phyloP scores from a whole-genome alignment of 306 rosid species.

The Cucurbita argyrosperma region DNA sequence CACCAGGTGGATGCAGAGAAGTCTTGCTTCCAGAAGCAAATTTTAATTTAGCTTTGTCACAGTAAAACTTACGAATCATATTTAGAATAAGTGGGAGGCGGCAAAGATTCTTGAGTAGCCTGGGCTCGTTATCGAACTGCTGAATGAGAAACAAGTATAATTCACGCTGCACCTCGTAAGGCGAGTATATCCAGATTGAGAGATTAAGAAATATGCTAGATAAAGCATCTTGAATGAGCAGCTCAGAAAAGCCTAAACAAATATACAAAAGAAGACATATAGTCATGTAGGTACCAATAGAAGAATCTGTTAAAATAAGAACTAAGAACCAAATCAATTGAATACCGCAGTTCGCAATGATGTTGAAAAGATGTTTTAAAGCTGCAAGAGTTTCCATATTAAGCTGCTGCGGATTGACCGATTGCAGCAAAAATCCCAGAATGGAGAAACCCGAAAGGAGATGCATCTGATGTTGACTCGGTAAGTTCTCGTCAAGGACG shows the following conservation, averaged over 20 bases:
- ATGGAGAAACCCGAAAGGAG: conserved; percentile 89
- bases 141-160: conserved; percentile 88
- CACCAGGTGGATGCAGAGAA: conserved; percentile 33
- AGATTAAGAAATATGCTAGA: conserved; percentile 84
- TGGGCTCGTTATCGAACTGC: conserved; percentile 86
- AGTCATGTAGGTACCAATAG: conserved; percentile 7
- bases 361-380: conserved; percentile 67
- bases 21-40: conserved; percentile 36
- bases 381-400: conserved; percentile 77
- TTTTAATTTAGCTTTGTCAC: conserved; percentile 47
- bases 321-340: neutral
- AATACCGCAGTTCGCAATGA: conserved; percentile 65
- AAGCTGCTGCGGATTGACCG: conserved; percentile 70
- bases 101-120: conserved; percentile 66
- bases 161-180: conserved; percentile 82
- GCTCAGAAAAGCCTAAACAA: conserved; percentile 54
- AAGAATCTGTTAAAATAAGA: neutral
- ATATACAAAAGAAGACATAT: conserved; percentile 6
- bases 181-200: conserved; percentile 63
- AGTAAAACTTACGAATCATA: conserved; percentile 62
- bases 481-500: conserved; percentile 76
- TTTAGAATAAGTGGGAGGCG: conserved; percentile 80
- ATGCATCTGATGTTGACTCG: conserved; percentile 97
- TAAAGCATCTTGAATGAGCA: conserved; percentile 73
- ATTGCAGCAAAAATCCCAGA: conserved; percentile 85